A percentile compares a stretch with the other conserved stretches of the same genome.
Conservation (phyloP, 2,329 filamentous ascomycete genomes). For the Cladosporium sp. region DNA sequence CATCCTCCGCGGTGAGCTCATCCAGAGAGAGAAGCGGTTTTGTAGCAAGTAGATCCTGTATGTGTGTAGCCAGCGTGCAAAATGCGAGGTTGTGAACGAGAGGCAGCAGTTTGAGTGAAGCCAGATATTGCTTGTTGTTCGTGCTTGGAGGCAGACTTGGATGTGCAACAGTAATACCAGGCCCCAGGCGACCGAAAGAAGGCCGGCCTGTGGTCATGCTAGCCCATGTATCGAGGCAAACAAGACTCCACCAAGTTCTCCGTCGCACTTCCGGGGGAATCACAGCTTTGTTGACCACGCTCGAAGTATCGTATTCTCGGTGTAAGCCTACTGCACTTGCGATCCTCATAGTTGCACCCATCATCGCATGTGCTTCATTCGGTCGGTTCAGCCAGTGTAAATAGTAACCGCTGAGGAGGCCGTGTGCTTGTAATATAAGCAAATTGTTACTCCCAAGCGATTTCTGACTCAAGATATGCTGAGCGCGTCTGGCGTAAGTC, state of each 20-base stretch:
- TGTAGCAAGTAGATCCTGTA: slow-evolving; percentile 71
- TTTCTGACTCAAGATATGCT: slow-evolving; percentile 21
- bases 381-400: slow-evolving; percentile 26
- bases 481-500: slow-evolving; percentile 22
- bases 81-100: slow-evolving; percentile 74
- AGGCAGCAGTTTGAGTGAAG: slow-evolving; percentile 65
- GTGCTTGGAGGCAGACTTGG: slow-evolving; percentile 47
- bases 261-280: slow-evolving; percentile 60
- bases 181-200: slow-evolving; percentile 65
- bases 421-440: slow-evolving; percentile 22
- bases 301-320: slow-evolving; percentile 19
- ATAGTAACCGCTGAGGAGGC: slow-evolving; percentile 25
- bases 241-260: slow-evolving; percentile 71
- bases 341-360: slow-evolving; percentile 25
- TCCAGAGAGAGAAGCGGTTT: slow-evolving; percentile 63
- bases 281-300: slow-evolving; percentile 22
- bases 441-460: slow-evolving; percentile 23
- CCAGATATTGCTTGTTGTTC: slow-evolving; percentile 38
- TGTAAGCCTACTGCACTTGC: slow-evolving; percentile 26
- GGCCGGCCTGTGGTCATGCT: slow-evolving; percentile 68
- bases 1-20: slow-evolving; percentile 65
- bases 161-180: slow-evolving; percentile 63
- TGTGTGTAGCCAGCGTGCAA: slow-evolving; percentile 72
- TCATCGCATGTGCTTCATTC: slow-evolving; percentile 25
- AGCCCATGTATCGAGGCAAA: slow-evolving; percentile 72